Evolutionary conservation across 1,284 basidiomycete genomes (phyloP), one percentile per base, ranked within the genome.

Genomic region (Cryptococcus floricola): DNA sequence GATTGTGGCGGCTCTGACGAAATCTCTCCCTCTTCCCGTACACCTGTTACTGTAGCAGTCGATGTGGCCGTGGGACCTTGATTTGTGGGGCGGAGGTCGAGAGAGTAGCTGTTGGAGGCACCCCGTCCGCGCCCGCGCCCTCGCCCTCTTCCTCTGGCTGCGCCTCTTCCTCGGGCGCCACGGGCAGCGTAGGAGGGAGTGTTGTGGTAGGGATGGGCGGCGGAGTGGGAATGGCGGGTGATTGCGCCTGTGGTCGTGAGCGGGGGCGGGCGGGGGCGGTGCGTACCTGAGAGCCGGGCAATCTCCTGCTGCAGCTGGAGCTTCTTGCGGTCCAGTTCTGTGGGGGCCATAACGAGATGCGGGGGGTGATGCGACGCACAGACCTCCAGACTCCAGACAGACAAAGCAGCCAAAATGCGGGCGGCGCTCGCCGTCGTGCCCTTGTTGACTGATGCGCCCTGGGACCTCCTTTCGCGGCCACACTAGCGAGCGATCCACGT

Each of bases 301-400:
- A 77, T 77, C 54, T 77, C 75, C 34, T 71, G 70, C 55, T 76
- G 68, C 0, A 77, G 57, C 6, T 73, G 61, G 5, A 69, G 50
- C 52, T 74, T 76, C 44, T 74, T 72, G 52, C 58, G 63, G 46
- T 76, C 70, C n/a, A 66, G 54, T 14, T 62, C 60, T 23, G 48
- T 31, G 4, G 54, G 55, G 37, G 59, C 52, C 55, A 57, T 57
- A n/a, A n/a, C 23, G 23, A 23, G 23, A 23, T 23, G n/a, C 23
- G 23, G 3, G 23, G 3, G 2, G 23, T 23, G 23, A 23, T 23
- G 23, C 2, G 23, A 23, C 23, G 23, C 23, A 23, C 23, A 23
- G 23, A 23, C 23, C 23, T 23, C 2, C 23, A 23, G 31, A 34
- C 31, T 5, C 5, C 1, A 31, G n/a, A n/a, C n/a, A n/a, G n/a